phyloP scores from a whole-genome alignment of 257 asterid species.

The Oldenlandia corymbosa region DNA sequence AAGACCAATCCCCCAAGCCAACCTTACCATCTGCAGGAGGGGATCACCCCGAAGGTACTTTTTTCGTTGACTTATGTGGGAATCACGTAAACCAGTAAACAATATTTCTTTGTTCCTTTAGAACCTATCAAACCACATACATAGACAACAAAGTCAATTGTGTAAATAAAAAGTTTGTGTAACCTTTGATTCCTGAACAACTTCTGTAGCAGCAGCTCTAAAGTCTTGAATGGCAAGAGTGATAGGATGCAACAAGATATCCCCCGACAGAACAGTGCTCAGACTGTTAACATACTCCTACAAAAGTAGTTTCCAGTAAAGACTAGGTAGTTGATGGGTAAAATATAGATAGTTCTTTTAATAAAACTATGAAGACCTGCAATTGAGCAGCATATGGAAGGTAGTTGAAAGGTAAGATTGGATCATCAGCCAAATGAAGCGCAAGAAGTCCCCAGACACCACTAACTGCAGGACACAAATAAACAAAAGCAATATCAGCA shows the following conservation, averaged over 20 bases:
- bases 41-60: no score
- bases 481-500: constrained; percentile 4
- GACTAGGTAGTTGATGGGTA: neutral
- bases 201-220: constrained; percentile 44
- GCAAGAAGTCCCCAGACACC: constrained; percentile 95
- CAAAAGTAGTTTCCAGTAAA: neutral
- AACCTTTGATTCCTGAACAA: constrained; percentile 58
- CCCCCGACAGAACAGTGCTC: constrained; percentile 39
- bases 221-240: constrained; percentile 62
- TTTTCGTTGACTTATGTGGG: no score
- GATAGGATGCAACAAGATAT: constrained; percentile 51
- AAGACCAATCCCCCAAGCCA: no score
- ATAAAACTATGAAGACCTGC: constrained; percentile 39
- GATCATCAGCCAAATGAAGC: constrained; percentile 76
- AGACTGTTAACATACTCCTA: constrained; percentile 54
- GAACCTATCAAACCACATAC: neutral
- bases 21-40: no score
- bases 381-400: constrained; percentile 66
- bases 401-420: constrained; percentile 76
- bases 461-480: constrained; percentile 39
- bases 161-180: constrained; percentile 6
- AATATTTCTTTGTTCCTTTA: no score
- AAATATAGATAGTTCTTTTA: no score
- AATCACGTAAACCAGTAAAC: no score
- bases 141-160: no score